Percentiles rank a stretch among this genome's conserved stretches.
Conservation (phyloP, 2,329 filamentous ascomycete genomes). For the Penicillium italicum region DNA sequence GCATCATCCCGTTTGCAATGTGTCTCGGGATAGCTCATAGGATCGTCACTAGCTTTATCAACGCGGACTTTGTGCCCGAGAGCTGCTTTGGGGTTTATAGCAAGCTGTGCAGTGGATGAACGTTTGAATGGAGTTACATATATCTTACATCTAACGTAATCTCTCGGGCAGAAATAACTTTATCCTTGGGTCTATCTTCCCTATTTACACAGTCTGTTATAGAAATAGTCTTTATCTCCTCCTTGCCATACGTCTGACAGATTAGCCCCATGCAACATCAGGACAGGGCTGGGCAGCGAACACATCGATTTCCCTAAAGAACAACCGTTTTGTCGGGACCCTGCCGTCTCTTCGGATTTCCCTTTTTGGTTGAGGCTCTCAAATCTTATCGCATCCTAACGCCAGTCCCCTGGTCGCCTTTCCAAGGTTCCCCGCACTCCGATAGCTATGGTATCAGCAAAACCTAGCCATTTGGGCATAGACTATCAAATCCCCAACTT, state of each 20-base stretch:
- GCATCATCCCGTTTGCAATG: background rate
- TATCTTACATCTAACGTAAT: background rate
- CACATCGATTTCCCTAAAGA: background rate
- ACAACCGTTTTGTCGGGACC: background rate
- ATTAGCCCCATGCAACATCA: background rate
- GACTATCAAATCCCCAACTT: background rate
- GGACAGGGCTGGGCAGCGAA: background rate
- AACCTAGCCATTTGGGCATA: background rate
- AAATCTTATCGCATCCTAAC: constrained; percentile 8
- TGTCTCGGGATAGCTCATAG: background rate
- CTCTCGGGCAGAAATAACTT: too few relatives aligned
- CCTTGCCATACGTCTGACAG: background rate
- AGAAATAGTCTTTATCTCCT: background rate
- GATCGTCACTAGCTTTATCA: background rate
- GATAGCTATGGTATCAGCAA: constrained; percentile 6
- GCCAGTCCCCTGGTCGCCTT: background rate
- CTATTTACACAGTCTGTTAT: background rate
- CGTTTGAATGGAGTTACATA: background rate
- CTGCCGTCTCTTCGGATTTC: constrained; percentile 15
- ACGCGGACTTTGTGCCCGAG: background rate
- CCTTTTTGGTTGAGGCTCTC: constrained; percentile 8
- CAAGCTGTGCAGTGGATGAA: background rate
- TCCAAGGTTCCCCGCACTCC: constrained; percentile 22
- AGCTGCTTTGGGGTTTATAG: too few relatives aligned
- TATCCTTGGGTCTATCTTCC: background rate